Percentiles rank a stretch among this genome's conserved stretches.
phyloP scores from a whole-genome alignment of 2,329 filamentous ascomycete genomes.

The Cladosporium sp. region DNA sequence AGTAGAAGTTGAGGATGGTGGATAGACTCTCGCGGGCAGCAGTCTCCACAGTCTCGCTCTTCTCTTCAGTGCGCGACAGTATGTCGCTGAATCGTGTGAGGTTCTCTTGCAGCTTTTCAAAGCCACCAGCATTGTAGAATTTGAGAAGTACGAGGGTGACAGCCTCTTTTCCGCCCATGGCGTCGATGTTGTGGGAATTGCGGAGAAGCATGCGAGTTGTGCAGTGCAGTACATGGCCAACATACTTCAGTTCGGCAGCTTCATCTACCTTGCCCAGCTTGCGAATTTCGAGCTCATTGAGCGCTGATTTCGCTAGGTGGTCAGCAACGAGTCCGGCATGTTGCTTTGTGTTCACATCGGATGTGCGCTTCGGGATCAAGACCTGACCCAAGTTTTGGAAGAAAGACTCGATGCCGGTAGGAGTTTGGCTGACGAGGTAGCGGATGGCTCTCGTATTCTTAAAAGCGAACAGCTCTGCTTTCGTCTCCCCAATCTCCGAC shows the following conservation, averaged over 20 bases:
- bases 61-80: constrained; percentile 46
- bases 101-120: constrained; percentile 67
- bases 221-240: constrained; percentile 28
- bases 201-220: constrained; percentile 32
- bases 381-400: constrained; percentile 84
- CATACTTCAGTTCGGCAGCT: constrained; percentile 30
- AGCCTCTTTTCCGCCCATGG: constrained; percentile 34
- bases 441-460: constrained; percentile 79
- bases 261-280: constrained; percentile 29
- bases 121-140: constrained; percentile 79
- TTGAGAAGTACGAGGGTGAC: constrained; percentile 78
- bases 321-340: constrained; percentile 64
- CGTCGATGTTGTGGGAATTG: constrained; percentile 31
- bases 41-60: constrained; percentile 23
- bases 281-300: constrained; percentile 33
- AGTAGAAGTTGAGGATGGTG: constrained; percentile 82
- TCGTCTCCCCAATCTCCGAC: constrained; percentile 21
- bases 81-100: constrained; percentile 34
- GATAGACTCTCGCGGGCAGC: constrained; percentile 56
- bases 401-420: constrained; percentile 78
- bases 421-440: constrained; percentile 75
- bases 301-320: constrained; percentile 62
- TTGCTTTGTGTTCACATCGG: constrained; percentile 65
- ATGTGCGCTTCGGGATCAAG: constrained; percentile 68
- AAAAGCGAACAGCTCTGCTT: constrained; percentile 45